Base-by-base conservation (phyloP, 164 flowering plant genomes). In the Macadamia tetraphylla region DNA sequence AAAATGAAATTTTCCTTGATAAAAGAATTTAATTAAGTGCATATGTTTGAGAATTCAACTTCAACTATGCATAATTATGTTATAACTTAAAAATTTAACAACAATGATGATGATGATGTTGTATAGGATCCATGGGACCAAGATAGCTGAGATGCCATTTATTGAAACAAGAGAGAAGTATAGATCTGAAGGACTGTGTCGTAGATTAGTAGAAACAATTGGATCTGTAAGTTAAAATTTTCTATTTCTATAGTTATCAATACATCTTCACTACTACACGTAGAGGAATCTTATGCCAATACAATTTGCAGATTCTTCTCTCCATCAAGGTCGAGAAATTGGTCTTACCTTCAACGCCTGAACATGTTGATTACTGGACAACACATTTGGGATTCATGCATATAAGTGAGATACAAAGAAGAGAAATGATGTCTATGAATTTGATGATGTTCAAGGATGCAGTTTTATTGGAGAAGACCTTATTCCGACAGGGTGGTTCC, bases 101-200 rank as follows among this genome's bases (percentile, higher is more conserved):
- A 32, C 49, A 58, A 62, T 67, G 23, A 15, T 17, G 32, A 35
- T 29, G 7, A 52, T 62, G 59, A 23, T 23, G 23, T 63, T 67
- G 1, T 53, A 29, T 61, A 85, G 88, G 78, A 17, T 85, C 10
- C 83, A 79, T 76, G 85, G 83, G 0, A 61, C 62, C 6, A 67
- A 65, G 52, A 15, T 81, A 14, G 85, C 84, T 0, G 85, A 85
- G 66, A 85, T 81, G 81, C 84, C 86, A 12, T 83, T 77, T 57
- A 75, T 80, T 1, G 82, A 75, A 11, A 85, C 86, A 6, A 31
- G 69, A 0, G 57, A 58, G 0, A n/a, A 0, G 0, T 69, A 70
- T 44, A 76, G 88, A 72, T 1, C 60, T 11, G 43, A 70, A 67
- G 84, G 86, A 31, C 72, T 81, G 79, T 74, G 79, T 43, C 43